A percentile compares a stretch with the other conserved stretches of the same genome.
phyloP scores from a whole-genome alignment of 257 asterid species.

The Solanum acaule region DNA sequence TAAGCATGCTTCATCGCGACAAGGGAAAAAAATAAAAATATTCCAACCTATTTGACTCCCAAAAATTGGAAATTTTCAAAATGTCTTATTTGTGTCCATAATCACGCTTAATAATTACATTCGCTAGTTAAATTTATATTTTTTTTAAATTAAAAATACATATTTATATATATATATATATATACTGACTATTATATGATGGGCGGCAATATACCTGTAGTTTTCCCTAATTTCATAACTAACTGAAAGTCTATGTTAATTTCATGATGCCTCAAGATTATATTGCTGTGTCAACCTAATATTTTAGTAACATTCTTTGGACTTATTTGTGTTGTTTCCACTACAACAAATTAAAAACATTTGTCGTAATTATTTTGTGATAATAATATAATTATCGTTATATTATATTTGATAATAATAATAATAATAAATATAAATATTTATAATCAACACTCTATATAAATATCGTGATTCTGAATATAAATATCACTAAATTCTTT shows the following conservation, averaged over 20 bases:
- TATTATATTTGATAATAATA: too few relatives aligned
- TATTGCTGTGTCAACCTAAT: background rate
- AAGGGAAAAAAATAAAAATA: background rate
- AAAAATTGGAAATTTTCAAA: background rate
- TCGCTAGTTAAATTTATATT: background rate
- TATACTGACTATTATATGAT: background rate
- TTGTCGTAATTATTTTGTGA: background rate
- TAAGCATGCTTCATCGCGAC: background rate
- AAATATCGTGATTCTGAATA: background rate
- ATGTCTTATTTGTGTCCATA: background rate
- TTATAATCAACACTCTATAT: accelerated
- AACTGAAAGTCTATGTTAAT: background rate
- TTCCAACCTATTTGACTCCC: background rate
- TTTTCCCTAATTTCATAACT: background rate
- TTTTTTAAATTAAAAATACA: background rate
- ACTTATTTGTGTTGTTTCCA: background rate
- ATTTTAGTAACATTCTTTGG: background rate
- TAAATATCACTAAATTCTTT: too few relatives aligned
- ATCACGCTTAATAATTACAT: background rate
- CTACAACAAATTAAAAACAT: too few relatives aligned
- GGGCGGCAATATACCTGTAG: background rate
- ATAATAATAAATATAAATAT: too few relatives aligned
- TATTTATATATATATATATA: background rate
- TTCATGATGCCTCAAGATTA: background rate
- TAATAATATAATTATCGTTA: too few relatives aligned